Evolutionary conservation across 805 yeast genomes (phyloP).

Genomic region (Saccharomyces jurei): DNA sequence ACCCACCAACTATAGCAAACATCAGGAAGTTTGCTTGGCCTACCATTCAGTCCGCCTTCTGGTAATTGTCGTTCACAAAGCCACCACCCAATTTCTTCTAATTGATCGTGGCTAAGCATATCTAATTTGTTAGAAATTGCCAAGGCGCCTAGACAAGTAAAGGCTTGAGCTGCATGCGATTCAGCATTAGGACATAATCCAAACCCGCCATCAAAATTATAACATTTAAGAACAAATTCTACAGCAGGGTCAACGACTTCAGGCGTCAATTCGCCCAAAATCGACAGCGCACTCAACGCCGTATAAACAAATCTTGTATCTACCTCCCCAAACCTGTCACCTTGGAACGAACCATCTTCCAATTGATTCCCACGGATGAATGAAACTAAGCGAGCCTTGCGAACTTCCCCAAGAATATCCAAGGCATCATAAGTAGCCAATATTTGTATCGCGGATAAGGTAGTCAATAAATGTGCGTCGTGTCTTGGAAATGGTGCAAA

Average conservation of each 20-base stretch:
- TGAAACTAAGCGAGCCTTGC: conserved; percentile 26
- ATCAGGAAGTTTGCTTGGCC: conserved; percentile 93
- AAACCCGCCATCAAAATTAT: conserved; percentile 92
- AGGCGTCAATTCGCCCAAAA: conserved; percentile 55
- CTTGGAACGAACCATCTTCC: conserved; percentile 67
- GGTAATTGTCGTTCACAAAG: conserved; percentile 79
- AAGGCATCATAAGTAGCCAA: conserved; percentile 57
- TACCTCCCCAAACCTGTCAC: conserved; percentile 86
- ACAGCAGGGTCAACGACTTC: conserved; percentile 55
- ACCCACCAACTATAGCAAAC: conserved; percentile 99
- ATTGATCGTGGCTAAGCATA: conserved; percentile 30
- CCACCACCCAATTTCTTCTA: conserved; percentile 68
- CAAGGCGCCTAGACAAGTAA: conserved; percentile 76
- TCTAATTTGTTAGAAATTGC: conserved; percentile 59
- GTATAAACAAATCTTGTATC: conserved; percentile 88
- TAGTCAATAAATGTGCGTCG: conserved; percentile 79
- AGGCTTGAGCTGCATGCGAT: conserved; percentile 87
- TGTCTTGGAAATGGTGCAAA: conserved; percentile 87
- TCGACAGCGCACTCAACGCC: conserved; percentile 64
- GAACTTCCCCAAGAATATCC: conserved; percentile 31
- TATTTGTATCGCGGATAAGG: conserved; percentile 81
- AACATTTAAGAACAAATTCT: conserved; percentile 57
- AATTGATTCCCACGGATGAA: conserved; percentile 34
- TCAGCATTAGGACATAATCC: conserved; percentile 94
- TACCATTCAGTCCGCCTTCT: conserved; percentile 88